A percentile compares a stretch with the other conserved stretches of the same genome.
phyloP scores from a whole-genome alignment of 2,329 filamentous ascomycete genomes.

The Cercospora brassicicola region DNA sequence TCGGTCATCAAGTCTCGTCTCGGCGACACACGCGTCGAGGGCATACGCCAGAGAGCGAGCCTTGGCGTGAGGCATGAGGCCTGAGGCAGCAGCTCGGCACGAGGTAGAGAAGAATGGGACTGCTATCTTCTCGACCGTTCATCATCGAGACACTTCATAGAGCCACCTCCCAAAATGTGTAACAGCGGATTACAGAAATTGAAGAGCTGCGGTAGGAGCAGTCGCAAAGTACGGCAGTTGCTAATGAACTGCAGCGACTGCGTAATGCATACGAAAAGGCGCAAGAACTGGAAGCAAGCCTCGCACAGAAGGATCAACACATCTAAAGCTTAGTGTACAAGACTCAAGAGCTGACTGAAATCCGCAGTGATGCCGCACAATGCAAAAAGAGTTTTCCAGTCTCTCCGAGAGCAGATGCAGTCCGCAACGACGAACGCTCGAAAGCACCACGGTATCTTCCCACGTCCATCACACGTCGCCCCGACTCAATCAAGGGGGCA shows the following conservation, averaged over 20 bases:
- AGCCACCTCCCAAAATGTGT: neutral
- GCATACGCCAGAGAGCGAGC: neutral
- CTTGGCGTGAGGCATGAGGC: neutral
- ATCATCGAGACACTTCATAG: neutral
- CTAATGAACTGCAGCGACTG: neutral
- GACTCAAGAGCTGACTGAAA: neutral
- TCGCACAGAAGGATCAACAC: neutral
- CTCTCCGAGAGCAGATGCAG: neutral
- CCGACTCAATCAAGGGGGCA: neutral
- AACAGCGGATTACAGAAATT: neutral
- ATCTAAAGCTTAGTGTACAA: neutral
- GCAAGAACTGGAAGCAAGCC: neutral
- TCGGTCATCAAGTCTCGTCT: neutral
- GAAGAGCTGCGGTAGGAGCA: neutral
- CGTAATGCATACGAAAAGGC: neutral
- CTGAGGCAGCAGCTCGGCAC: neutral
- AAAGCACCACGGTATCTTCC: neutral
- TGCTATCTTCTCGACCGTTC: neutral
- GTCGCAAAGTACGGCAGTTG: neutral
- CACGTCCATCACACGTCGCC: neutral
- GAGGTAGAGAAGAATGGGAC: neutral
- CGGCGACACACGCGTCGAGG: neutral
- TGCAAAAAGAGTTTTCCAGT: neutral
- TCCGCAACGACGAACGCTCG: neutral
- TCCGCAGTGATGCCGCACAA: neutral